phyloP scores from a whole-genome alignment of 78 protist genomes.

The Guillardia theta region DNA sequence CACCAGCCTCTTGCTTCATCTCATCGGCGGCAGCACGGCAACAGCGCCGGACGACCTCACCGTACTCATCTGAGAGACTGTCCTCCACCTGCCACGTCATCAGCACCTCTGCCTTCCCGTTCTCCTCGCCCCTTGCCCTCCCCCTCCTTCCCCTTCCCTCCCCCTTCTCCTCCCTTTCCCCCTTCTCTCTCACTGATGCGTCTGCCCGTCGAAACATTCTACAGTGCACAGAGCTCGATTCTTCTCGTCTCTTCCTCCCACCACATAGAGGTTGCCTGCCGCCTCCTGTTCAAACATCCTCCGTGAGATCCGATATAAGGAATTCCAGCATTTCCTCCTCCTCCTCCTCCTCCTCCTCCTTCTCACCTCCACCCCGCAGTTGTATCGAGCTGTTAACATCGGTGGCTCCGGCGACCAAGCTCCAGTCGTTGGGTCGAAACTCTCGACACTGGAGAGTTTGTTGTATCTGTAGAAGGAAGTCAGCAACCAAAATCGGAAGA shows the following conservation, averaged over 20 bases:
- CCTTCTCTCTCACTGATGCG: not conserved
- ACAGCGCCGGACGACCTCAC: not conserved
- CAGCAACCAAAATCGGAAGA: too few species aligned
- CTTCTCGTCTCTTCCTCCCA: not conserved
- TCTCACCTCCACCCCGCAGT: slow-evolving; percentile 15
- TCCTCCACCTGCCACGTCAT: not conserved
- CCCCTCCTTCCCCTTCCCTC: not conserved
- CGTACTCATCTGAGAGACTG: not conserved
- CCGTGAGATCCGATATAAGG: too few species aligned
- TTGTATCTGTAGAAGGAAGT: too few species aligned
- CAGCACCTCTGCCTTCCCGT: not conserved
- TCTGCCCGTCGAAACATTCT: not conserved
- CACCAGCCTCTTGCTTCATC: too few species aligned
- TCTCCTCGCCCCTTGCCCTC: not conserved
- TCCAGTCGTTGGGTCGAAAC: not conserved
- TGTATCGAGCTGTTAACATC: not conserved
- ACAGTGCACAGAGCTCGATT: not conserved
- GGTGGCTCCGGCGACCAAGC: not conserved
- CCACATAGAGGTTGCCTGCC: not conserved
- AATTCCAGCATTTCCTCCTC: not conserved
- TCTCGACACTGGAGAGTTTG: not conserved
- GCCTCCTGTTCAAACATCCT: not conserved
- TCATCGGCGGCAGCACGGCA: not conserved
- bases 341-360: not conserved
- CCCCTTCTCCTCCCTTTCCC: too few species aligned